Percentiles rank a stretch among this genome's conserved stretches.
phyloP scores from a whole-genome alignment of 176 grass and related monocot genomes.

The Cymbopogon citratus region DNA sequence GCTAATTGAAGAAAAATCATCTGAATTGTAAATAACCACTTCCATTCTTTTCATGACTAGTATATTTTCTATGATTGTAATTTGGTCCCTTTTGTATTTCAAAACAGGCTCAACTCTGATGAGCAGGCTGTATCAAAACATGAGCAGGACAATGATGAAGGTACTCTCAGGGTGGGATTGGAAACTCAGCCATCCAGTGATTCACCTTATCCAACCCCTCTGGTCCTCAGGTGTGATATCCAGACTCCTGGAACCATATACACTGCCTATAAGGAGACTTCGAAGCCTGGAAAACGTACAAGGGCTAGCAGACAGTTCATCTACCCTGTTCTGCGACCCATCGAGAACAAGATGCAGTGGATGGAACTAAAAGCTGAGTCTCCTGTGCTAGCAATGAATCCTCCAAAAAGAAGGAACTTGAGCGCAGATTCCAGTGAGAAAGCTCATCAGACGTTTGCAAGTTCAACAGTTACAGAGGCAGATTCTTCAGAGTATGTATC shows the following conservation, averaged over 20 bases:
- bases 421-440: constrained; percentile 19
- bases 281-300: constrained; percentile 31
- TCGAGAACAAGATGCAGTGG: constrained; percentile 45
- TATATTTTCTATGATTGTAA: background rate
- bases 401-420: constrained; percentile 22
- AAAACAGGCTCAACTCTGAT: constrained; percentile 27
- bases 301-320: constrained; percentile 50
- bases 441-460: background rate
- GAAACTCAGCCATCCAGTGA: constrained; percentile 19
- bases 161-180: background rate
- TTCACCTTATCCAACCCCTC: constrained; percentile 73
- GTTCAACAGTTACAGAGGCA: background rate
- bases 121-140: background rate
- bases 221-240: constrained; percentile 55
- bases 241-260: constrained; percentile 63
- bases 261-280: constrained; percentile 27
- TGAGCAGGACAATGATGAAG: constrained; percentile 13
- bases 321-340: constrained; percentile 56
- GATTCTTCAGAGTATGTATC: constrained; percentile 3
- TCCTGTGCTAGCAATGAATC: background rate
- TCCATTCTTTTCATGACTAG: background rate
- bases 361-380: constrained; percentile 18
- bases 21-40: constrained; percentile 26
- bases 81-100: background rate
- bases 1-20: constrained; percentile 7